Percentiles rank a stretch among this genome's conserved stretches.
These are phyloP conservation scores for Aspergillus sp. DNA, from an alignment of 2,329 filamentous ascomycete genomes.

Conservation along the genomic window DNA sequence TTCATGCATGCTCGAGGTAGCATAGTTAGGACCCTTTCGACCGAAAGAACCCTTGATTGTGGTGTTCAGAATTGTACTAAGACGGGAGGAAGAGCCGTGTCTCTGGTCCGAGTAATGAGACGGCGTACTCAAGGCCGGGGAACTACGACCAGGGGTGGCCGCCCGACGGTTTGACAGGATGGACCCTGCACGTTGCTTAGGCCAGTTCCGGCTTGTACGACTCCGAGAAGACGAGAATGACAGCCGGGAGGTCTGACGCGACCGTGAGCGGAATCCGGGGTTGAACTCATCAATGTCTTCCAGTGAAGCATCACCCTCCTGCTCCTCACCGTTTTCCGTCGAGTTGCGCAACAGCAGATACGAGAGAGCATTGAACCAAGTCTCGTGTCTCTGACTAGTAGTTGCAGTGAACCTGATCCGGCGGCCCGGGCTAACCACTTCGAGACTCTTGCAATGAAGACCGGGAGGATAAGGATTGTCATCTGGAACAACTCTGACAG, in stretches of 20 bases:
- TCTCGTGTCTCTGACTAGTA: slow-evolving; percentile 92
- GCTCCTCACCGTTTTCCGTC: slow-evolving; percentile 57
- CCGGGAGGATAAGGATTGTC: slow-evolving; percentile 95
- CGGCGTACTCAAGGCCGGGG: slow-evolving; percentile 38
- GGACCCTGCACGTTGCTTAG: slow-evolving; percentile 52
- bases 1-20: slow-evolving; percentile 40
- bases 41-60: slow-evolving; percentile 54
- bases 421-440: slow-evolving; percentile 85
- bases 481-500: slow-evolving; percentile 86
- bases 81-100: slow-evolving; percentile 49
- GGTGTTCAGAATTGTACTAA: slow-evolving; percentile 51
- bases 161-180: slow-evolving; percentile 42
- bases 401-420: slow-evolving; percentile 92
- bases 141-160: slow-evolving; percentile 39
- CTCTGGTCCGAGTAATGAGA: slow-evolving; percentile 38
- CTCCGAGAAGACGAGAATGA: slow-evolving; percentile 83
- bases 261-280: slow-evolving; percentile 59
- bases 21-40: slow-evolving; percentile 44
- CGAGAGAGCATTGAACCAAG: slow-evolving; percentile 96
- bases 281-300: slow-evolving; percentile 80
- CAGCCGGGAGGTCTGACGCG: slow-evolving; percentile 56
- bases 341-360: slow-evolving; percentile 83
- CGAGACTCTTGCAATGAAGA: slow-evolving; percentile 87
- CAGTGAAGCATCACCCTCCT: slow-evolving; percentile 58
- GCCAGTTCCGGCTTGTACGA: slow-evolving; percentile 67